Conservation (phyloP, 2,329 filamentous ascomycete species). For the Penicillium palitans region DNA sequence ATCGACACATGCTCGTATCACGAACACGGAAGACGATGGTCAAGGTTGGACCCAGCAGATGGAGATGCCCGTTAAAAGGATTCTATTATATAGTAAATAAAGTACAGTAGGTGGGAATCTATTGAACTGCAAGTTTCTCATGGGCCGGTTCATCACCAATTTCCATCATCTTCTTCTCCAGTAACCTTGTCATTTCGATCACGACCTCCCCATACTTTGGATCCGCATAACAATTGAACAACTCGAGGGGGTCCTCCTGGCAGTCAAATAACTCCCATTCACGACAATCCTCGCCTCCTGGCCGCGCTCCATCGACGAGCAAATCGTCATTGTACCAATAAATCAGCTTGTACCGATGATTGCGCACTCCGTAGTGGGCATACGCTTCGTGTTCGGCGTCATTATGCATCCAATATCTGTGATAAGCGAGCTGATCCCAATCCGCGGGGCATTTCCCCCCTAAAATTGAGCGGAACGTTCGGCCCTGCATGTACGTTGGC, state of each 20-base stretch:
- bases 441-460: slow-evolving; percentile 40
- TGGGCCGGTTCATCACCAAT: slow-evolving; percentile 48
- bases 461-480: slow-evolving; percentile 45
- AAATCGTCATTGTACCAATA: slow-evolving; percentile 58
- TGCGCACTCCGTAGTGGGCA: slow-evolving; percentile 55
- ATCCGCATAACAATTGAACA: slow-evolving; percentile 51
- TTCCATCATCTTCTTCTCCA: slow-evolving; percentile 54
- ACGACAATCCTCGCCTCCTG: slow-evolving; percentile 41
- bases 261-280: slow-evolving; percentile 60
- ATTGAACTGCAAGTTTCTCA: neutral
- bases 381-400: slow-evolving; percentile 53
- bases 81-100: neutral
- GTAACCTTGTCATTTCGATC: slow-evolving; percentile 41
- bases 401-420: slow-evolving; percentile 59
- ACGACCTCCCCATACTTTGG: slow-evolving; percentile 42
- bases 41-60: neutral
- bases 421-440: slow-evolving; percentile 56
- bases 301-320: slow-evolving; percentile 47
- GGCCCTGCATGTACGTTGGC: slow-evolving; percentile 56
- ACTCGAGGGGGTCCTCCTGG: slow-evolving; percentile 51
- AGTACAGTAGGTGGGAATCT: neutral
- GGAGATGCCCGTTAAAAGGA: neutral
- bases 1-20: neutral
- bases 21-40: neutral
- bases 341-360: slow-evolving; percentile 57